Evolutionary conservation across 1,139 yeast genomes (phyloP).

Genomic region (Debaryomyces coudertii): DNA sequence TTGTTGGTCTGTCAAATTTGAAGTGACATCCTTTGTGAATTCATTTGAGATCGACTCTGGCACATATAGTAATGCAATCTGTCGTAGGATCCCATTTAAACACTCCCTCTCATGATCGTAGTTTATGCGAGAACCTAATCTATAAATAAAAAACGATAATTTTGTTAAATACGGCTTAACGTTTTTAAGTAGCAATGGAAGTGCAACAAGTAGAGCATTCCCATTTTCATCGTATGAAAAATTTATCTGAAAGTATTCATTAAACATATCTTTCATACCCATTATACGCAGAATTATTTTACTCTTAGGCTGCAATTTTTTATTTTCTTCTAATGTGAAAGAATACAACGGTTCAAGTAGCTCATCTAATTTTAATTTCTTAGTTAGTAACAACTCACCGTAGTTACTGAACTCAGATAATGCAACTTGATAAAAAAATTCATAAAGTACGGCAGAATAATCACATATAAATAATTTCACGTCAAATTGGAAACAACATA

Average conservation of each 20-base stretch:
- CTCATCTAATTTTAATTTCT: conserved; percentile 36
- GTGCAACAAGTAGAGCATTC: conserved; percentile 40
- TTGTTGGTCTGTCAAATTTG: conserved; percentile 16
- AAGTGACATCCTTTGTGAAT: conserved; percentile 5
- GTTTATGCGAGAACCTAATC: conserved; percentile 59
- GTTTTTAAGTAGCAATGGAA: conserved; percentile 72
- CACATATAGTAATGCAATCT: conserved; percentile 71
- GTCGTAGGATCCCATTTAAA: conserved; percentile 62
- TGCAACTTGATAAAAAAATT: conserved; percentile 80
- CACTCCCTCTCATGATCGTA: conserved; percentile 73
- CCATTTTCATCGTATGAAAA: conserved; percentile 31
- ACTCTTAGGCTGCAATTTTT: conserved; percentile 20
- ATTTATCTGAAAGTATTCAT: conserved; percentile 71
- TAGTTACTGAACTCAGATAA: conserved; percentile 80
- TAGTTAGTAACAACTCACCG: conserved; percentile 59
- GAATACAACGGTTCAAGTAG: conserved; percentile 32
- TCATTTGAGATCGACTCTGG: conserved; percentile 56
- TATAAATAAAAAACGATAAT: conserved; percentile 66
- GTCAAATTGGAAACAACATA: conserved; percentile 83
- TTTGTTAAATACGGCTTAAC: conserved; percentile 66
- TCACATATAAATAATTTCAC: conserved; percentile 78
- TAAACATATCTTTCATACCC: conserved; percentile 72
- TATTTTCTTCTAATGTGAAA: conserved; percentile 15
- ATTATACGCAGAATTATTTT: conserved; percentile 32
- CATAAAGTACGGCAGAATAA: conserved; percentile 68